Percentiles rank a stretch among this genome's conserved stretches.
Evolutionary conservation across 306 rosid species (phyloP).

Genomic region (Gastrolobium villosum): DNA sequence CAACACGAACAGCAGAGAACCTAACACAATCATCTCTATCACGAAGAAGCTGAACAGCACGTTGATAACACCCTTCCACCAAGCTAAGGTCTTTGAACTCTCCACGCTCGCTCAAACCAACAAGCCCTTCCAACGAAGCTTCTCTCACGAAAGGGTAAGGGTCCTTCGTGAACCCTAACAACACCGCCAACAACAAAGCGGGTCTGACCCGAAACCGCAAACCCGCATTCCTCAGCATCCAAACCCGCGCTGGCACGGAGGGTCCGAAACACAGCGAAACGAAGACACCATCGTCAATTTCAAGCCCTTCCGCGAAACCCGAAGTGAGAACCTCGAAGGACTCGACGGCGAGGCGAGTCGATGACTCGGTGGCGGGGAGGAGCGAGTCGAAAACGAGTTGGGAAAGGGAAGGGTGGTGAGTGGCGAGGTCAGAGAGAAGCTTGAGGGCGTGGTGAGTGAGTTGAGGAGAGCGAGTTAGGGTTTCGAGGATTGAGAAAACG

Average conservation of each 20-base stretch:
- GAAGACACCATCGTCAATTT: constrained; percentile 67
- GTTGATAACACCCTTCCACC: constrained; percentile 72
- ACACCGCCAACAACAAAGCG: constrained; percentile 58
- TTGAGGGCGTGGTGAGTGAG: constrained; percentile 59
- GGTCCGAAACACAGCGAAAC: constrained; percentile 74
- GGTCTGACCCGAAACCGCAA: constrained; percentile 52
- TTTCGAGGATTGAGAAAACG: constrained; percentile 54
- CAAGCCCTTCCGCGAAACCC: not conserved
- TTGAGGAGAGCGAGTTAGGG: constrained; percentile 61
- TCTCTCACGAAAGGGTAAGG: constrained; percentile 80
- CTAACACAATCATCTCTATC: constrained; percentile 78
- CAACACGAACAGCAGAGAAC: constrained; percentile 68
- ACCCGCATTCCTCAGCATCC: constrained; percentile 78
- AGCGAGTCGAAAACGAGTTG: constrained; percentile 51
- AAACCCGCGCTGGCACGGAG: constrained; percentile 58
- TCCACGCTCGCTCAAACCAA: constrained; percentile 56
- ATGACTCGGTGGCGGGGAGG: constrained; percentile 43
- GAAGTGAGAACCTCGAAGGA: constrained; percentile 29
- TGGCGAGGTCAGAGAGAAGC: constrained; percentile 67
- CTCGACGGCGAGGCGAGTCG: constrained; percentile 60
- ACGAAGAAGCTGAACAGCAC: constrained; percentile 72
- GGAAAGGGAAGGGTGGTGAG: constrained; percentile 51
- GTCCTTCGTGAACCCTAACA: constrained; percentile 84
- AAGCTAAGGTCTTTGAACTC: constrained; percentile 54
- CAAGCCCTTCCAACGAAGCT: constrained; percentile 78